A percentile compares a stretch with the other conserved stretches of the same genome.
Conservation (phyloP, 2,329 filamentous ascomycete species). For the Penicillium aurantiogriseum region DNA sequence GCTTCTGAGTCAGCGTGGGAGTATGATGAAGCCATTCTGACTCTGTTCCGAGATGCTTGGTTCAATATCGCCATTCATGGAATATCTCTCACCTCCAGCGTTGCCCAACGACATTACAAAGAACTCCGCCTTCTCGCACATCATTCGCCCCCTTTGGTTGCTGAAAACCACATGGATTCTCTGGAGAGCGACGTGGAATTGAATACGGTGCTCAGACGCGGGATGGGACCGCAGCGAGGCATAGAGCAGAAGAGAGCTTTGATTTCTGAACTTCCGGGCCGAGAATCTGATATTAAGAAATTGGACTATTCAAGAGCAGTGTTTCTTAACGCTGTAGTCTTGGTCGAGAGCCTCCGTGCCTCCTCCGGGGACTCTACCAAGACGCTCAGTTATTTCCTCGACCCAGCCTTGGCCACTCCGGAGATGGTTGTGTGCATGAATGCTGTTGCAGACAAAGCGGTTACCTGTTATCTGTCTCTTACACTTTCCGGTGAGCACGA, state of each 20-base stretch:
- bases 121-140: conserved; percentile 83
- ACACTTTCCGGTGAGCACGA: conserved; percentile 69
- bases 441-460: conserved; percentile 64
- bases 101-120: conserved; percentile 68
- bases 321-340: conserved; percentile 84
- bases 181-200: conserved; percentile 95
- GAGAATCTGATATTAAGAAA: conserved; percentile 73
- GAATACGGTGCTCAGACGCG: conserved; percentile 86
- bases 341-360: conserved; percentile 85
- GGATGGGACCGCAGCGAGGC: conserved; percentile 70
- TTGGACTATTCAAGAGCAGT: conserved; percentile 88
- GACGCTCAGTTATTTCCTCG: conserved; percentile 88
- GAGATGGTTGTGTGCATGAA: conserved; percentile 63
- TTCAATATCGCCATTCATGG: conserved; percentile 97
- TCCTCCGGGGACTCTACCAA: conserved; percentile 87
- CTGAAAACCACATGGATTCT: conserved; percentile 83
- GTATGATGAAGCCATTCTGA: conserved; percentile 66
- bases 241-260: conserved; percentile 78
- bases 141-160: conserved; percentile 81
- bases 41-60: conserved; percentile 86
- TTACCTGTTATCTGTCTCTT: conserved; percentile 75
- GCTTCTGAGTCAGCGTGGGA: conserved; percentile 33
- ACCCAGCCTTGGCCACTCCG: conserved; percentile 71
- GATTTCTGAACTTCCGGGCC: conserved; percentile 68
- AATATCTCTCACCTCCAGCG: conserved; percentile 71